A percentile compares a stretch with the other conserved stretches of the same genome.
Conservation (phyloP, 345 rosid genomes). For the Aethionema arabicum region DNA sequence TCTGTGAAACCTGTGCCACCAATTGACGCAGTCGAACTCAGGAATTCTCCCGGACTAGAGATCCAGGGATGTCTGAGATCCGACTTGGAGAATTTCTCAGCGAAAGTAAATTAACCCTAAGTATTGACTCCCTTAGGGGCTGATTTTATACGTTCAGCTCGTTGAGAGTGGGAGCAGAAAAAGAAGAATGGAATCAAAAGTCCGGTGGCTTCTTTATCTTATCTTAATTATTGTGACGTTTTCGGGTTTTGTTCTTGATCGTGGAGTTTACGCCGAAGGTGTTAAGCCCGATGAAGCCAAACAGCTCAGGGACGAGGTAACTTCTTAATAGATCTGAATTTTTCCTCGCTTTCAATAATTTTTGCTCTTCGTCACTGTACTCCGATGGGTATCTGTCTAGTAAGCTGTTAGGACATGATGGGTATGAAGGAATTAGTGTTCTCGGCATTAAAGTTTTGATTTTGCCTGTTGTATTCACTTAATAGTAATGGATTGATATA, state of each 20-base stretch:
- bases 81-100: background rate
- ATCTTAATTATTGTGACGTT: constrained; percentile 37
- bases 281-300: constrained; percentile 77
- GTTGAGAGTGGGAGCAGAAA: background rate
- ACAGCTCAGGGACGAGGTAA: constrained; percentile 87
- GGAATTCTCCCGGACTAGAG: constrained; percentile 30
- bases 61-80: constrained; percentile 25
- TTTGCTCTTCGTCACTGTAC: background rate
- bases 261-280: constrained; percentile 51
- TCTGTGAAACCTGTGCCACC: constrained; percentile 26
- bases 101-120: background rate
- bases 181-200: constrained; percentile 25
- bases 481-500: background rate
- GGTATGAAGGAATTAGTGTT: constrained; percentile 1
- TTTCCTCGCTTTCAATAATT: background rate
- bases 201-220: constrained; percentile 31
- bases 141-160: background rate
- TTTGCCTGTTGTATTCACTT: constrained; percentile 13
- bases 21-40: constrained; percentile 23
- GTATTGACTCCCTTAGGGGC: background rate
- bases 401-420: too few species aligned
- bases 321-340: constrained; percentile 7
- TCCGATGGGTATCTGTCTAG: background rate
- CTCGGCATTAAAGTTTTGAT: constrained; percentile 12
- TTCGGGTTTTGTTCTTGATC: constrained; percentile 25